Base-by-base conservation (phyloP, 2,329 filamentous ascomycete species). In the Botrytis fabae region DNA sequence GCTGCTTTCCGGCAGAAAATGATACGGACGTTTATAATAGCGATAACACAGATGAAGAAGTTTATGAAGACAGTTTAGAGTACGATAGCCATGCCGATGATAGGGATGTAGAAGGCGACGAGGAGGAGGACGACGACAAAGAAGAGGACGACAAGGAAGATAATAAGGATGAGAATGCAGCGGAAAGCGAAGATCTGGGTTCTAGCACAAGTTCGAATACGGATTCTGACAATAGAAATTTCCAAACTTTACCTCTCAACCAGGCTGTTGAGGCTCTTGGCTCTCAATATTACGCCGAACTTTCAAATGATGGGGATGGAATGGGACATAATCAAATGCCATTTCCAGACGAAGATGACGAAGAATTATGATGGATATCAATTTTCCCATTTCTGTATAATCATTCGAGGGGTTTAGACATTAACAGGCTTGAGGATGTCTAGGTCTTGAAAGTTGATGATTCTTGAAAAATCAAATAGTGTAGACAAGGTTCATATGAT, bases 401-500 rank as follows among this genome's bases (percentile, higher is more conserved):
- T 20, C 20, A 16, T 18, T 4, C 12, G n/a, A 28, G n/a, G 14
- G 4, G n/a, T 14, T 54, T 28, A 14, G n/a, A 54, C n/a, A 28
- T 54, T 14, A 18, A 28, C 0, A 51, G 48, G 4, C 12, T 25
- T 51, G 22, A 0, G 25, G 10, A 51, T 6, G 14, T n/a, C 46
- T 12, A 48, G 46, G 10, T n/a, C 48, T 14, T 51, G 48, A 10
- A n/a, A 51, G 48, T 51, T n/a, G 48, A 51, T 12, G 10, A 51
- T 2, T 0, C 48, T 51, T n/a, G 4, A 5, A 51, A 4, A n/a
- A n/a, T 54, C n/a, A 4, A 7, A n/a, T 16, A n/a, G 2, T n/a
- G n/a, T n/a, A 54, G 5, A 16, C 6, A 54, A 12, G 25, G 25
- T 14, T 54, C 12, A 54, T 4, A n/a, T n/a, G 6, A 7, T 16